Conservation (phyloP, 2,329 filamentous ascomycete genomes). For the Fusarium napiforme region DNA sequence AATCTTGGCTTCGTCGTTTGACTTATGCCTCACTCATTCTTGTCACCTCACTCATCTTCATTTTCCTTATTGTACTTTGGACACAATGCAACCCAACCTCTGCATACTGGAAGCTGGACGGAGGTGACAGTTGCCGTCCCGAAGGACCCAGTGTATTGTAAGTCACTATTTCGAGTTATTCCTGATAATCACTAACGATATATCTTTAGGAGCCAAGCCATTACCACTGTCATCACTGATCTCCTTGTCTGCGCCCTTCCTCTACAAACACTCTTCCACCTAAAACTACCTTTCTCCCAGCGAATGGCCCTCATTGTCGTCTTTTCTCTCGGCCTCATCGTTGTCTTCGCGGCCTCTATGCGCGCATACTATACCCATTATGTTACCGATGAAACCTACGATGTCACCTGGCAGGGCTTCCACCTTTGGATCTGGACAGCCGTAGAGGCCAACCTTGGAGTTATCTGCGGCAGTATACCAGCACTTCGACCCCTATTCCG, state of each 20-base stretch:
- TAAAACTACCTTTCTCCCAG: slow-evolving; percentile 49
- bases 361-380: slow-evolving; percentile 52
- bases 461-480: slow-evolving; percentile 55
- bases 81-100: slow-evolving; percentile 49
- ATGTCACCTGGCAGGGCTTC: slow-evolving; percentile 55
- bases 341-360: slow-evolving; percentile 51
- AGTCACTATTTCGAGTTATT: not conserved
- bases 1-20: slow-evolving; percentile 49
- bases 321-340: slow-evolving; percentile 52
- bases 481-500: slow-evolving; percentile 47
- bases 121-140: slow-evolving; percentile 43
- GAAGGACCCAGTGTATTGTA: slow-evolving; percentile 46
- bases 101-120: slow-evolving; percentile 41
- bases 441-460: slow-evolving; percentile 54
- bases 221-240: slow-evolving; percentile 49
- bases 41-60: slow-evolving; percentile 45
- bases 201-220: slow-evolving; percentile 45
- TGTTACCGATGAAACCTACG: slow-evolving; percentile 51
- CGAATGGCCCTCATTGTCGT: slow-evolving; percentile 51
- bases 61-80: slow-evolving; percentile 51
- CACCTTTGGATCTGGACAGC: slow-evolving; percentile 57
- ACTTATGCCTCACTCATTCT: slow-evolving; percentile 45
- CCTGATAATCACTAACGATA: not conserved
- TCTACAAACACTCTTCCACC: slow-evolving; percentile 48
- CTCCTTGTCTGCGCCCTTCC: slow-evolving; percentile 52